Evolutionary conservation across 192 early-diverging fungal genomes (phyloP).

Genomic region (Dimargaris xerosporica): DNA sequence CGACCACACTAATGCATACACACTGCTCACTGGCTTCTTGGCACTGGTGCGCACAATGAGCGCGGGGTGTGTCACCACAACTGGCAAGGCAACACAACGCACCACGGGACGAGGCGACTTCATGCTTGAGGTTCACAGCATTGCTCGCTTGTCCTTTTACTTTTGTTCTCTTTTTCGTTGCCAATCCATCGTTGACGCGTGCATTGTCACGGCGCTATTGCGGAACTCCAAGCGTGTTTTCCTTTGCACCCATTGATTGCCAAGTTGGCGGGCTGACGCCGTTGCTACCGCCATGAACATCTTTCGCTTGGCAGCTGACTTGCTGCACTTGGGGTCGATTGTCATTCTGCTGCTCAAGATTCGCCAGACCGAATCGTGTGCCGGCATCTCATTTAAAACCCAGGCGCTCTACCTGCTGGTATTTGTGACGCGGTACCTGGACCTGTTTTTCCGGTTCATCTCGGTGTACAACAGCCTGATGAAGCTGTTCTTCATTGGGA

Average conservation of each 20-base stretch:
- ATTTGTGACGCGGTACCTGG: conserved; percentile 88
- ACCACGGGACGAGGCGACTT: not conserved
- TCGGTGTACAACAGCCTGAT: conserved; percentile 88
- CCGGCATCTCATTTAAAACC: conserved; percentile 96
- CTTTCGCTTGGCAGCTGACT: conserved; percentile 78
- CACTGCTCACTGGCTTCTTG: no score
- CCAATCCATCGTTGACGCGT: not conserved
- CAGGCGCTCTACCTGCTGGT: conserved; percentile 84
- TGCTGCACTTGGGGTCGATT: conserved; percentile 91
- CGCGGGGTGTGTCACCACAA: no score
- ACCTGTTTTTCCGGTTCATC: conserved; percentile 57
- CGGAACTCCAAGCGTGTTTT: not conserved
- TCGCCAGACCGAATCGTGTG: conserved; percentile 69
- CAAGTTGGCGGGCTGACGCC: not conserved
- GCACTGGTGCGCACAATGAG: no score
- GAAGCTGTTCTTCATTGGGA: conserved; percentile 88
- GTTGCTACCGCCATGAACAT: conserved; percentile 60
- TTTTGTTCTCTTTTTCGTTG: no score
- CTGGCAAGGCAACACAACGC: no score
- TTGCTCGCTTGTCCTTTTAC: not conserved
- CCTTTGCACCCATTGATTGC: not conserved
- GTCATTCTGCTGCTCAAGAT: conserved; percentile 88
- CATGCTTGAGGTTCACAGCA: not conserved
- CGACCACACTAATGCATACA: no score
- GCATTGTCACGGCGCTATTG: not conserved